Base-by-base conservation (phyloP, 768 basidiomycete genomes). In the Daedaleopsis sinensis region DNA sequence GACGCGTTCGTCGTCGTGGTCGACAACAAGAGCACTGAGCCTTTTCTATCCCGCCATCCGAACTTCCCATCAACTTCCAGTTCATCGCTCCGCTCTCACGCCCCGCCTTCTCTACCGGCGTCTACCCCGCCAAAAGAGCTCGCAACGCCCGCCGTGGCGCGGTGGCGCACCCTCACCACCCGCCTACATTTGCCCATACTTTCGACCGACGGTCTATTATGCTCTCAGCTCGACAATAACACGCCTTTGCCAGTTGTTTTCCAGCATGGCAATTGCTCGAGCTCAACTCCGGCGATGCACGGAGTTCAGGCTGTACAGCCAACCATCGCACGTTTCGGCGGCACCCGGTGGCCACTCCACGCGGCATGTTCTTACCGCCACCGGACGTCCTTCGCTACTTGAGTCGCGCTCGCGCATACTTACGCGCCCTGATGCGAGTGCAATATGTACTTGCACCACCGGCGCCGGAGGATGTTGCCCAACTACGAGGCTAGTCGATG, bases 1-100 rank as follows among this genome's bases (percentile, higher is more conserved):
- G 62, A 64, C 62, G 55, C 38, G 58, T 58, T 59, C 36, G 62
- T 64, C 62, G 62, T 64, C 62, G 58, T 59, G 55, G 42, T 6
- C 43, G 51, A 32, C 42, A 43, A 38, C 52, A 43, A 16, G 21
- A 21, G 23, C 42, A 35, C 53, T 48, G 50, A 56, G 37, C 54
- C 38, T 58, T 63, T 58, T 59, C 56, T 52, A 62, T 37, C 27
- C 52, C 54, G 42, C 48, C 23, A 11, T 13, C 23, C 62, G 62
- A 58, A 64, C 58, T 59, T 59, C 54, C 36, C 57, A 62, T 48
- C 57, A 18, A 62, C 3, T 32, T 32, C 52, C 60, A 57, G 2
- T 19, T 32, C 43, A 15, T 16, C 21, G n/a, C n/a, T n/a, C 7
- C 11, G 15, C 50, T 23, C 50, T 35, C 39, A 19, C 23, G 35